These are phyloP conservation scores for Fusarium tanahbumbuense DNA, from an alignment of 2,329 filamentous ascomycete species.

Conservation along the genomic window DNA sequence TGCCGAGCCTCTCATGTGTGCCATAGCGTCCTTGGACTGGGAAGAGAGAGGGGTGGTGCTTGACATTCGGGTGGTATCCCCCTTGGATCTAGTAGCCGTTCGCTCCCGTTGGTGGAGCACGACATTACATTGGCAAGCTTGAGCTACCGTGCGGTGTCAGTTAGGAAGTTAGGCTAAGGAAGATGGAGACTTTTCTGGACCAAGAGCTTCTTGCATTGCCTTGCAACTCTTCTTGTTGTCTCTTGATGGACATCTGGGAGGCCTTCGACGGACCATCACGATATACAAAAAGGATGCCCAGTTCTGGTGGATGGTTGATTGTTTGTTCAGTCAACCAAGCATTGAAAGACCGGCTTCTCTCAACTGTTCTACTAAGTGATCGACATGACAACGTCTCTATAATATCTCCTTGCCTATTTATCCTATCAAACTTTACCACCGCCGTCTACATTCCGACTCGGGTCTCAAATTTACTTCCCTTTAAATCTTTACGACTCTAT, in stretches of 20 bases:
- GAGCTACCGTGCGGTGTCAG: constrained; percentile 5
- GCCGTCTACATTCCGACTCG: constrained; percentile 12
- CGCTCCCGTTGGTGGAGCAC: constrained; percentile 45
- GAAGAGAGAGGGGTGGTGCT: constrained; percentile 27
- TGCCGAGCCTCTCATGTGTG: constrained; percentile 40
- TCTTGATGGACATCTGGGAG: constrained; percentile 40
- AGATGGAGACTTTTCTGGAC: constrained; percentile 39
- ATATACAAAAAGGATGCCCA: constrained; percentile 49
- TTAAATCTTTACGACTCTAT: constrained; percentile 11
- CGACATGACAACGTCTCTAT: constrained; percentile 38
- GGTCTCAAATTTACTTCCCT: constrained; percentile 9
- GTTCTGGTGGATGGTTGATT: constrained; percentile 31
- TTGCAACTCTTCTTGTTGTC: constrained; percentile 25
- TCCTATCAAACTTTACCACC: constrained; percentile 12
- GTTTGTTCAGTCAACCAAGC: constrained; percentile 34
- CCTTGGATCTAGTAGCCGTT: constrained; percentile 44
- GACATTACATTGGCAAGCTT: constrained; percentile 28
- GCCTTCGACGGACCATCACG: constrained; percentile 44
- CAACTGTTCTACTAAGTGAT: constrained; percentile 38
- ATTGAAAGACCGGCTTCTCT: constrained; percentile 47
- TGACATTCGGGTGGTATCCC: constrained; percentile 28
- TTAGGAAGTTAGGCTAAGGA: constrained; percentile 29
- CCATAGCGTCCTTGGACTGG: constrained; percentile 20
- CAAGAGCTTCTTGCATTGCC: constrained; percentile 33
- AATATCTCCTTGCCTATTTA: constrained; percentile 31